These are phyloP conservation scores for Penicillium corylophilum DNA, from an alignment of 2,329 filamentous ascomycete genomes.

Conservation along the genomic window DNA sequence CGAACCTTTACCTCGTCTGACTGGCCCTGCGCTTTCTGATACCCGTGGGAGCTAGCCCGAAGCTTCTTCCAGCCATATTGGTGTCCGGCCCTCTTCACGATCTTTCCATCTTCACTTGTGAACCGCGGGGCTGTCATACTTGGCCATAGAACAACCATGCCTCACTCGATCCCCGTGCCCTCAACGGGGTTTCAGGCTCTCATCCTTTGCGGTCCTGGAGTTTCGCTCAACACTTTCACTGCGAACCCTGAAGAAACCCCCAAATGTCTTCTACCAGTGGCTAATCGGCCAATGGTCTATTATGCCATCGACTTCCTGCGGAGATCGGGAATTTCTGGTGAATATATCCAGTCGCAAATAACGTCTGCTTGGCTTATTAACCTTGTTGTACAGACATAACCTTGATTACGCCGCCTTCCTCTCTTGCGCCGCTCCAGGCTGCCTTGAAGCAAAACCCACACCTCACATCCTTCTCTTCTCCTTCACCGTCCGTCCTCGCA, in stretches of 20 bases:
- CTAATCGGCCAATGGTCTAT: slow-evolving; percentile 52
- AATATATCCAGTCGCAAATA: background rate
- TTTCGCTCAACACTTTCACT: slow-evolving; percentile 52
- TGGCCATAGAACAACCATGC: slow-evolving; percentile 22
- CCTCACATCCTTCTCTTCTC: slow-evolving; percentile 49
- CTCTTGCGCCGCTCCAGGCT: slow-evolving; percentile 44
- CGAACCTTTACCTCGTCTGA: background rate
- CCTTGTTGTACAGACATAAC: slow-evolving; percentile 40
- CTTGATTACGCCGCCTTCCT: slow-evolving; percentile 48
- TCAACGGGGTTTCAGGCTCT: slow-evolving; percentile 53
- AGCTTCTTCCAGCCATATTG: background rate
- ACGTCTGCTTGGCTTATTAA: background rate
- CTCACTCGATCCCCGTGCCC: slow-evolving; percentile 52
- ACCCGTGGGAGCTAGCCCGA: background rate
- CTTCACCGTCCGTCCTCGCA: slow-evolving; percentile 69
- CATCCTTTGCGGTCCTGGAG: slow-evolving; percentile 43
- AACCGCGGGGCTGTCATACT: background rate
- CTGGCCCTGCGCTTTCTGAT: background rate
- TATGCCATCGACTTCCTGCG: slow-evolving; percentile 52
- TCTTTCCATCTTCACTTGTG: background rate
- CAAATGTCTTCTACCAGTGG: slow-evolving; percentile 47
- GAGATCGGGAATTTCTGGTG: slow-evolving; percentile 44
- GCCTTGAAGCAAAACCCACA: slow-evolving; percentile 52
- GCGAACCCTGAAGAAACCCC: slow-evolving; percentile 45
- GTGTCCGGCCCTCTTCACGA: background rate